Base-by-base conservation (phyloP, 2,329 filamentous ascomycete species). In the Alternaria incomplexa region DNA sequence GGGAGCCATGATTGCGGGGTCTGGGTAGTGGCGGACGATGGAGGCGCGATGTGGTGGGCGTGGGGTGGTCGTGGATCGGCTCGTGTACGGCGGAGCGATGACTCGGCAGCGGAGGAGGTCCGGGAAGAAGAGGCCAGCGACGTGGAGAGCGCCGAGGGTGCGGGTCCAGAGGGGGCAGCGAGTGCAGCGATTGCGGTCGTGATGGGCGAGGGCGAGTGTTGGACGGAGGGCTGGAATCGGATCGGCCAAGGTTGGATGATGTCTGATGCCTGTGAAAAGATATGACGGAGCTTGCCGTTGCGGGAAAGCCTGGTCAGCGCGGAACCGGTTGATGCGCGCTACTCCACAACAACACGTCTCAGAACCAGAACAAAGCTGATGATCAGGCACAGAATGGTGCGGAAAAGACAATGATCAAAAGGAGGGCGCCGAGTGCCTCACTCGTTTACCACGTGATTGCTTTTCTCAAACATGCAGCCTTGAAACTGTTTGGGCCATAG, bases 211-310 rank as follows among this genome's bases (percentile, higher is more conserved):
- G 65, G 63, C 45, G 69, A 47, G 55, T 43, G 66, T 58, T 64
- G 59, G 59, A 62, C 62, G 65, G 66, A 63, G 50, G 66, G 69
- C 69, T 70, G 66, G 56, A 64, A 13, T 67, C 36, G 62, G 40
- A 43, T 58, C 64, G 73, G 66, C 58, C 63, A 46, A 58, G 46
- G 54, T 66, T 61, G 58, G 64, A 68, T 73, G 72, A 71, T 71
- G 68, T 69, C 63, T 67, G 74, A 78, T 76, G 77, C 69, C 76
- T 77, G 71, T 74, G 74, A 78, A 79, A 79, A 78, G 52, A 58
- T 76, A 70, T 65, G 62, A 70, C 70, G 71, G 72, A 60, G 74
- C 55, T 67, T 73, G 58, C 73, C 73, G 62, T 40, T 58, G 57
- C 63, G 65, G 65, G 64, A 69, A 64, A 59, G 60, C 68, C 63